Conservation (phyloP, 2,329 filamentous ascomycete genomes). For the Ophiostoma tasmaniense region DNA sequence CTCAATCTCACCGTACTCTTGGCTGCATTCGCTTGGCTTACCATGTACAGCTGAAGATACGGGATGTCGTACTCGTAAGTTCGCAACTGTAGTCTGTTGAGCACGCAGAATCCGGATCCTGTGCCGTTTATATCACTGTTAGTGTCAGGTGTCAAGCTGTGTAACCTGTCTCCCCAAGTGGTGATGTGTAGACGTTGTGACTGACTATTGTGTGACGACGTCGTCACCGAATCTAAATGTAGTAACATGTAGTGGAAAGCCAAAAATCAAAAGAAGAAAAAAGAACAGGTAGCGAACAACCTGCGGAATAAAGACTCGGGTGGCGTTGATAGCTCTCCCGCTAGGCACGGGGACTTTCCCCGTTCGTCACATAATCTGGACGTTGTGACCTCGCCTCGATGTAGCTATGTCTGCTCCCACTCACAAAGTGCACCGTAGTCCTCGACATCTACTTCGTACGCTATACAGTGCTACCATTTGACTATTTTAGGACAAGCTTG, state of each 20-base stretch:
- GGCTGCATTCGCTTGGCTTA: not conserved
- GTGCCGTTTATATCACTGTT: not conserved
- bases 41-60: not conserved
- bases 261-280: not conserved
- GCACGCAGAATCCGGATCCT: not conserved
- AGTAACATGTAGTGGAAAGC: not conserved
- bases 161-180: not conserved
- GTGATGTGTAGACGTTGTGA: not conserved
- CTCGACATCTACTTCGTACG: not conserved
- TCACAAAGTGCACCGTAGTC: not conserved
- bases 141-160: not conserved
- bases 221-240: not conserved
- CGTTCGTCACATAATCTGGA: not conserved
- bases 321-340: not conserved
- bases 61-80: not conserved
- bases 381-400: conserved; percentile 2
- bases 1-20: not conserved
- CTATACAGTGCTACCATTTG: not conserved
- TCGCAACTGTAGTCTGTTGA: not conserved
- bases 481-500: not conserved
- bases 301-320: too few relatives aligned
- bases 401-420: not conserved
- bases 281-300: not conserved
- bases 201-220: not conserved
- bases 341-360: not conserved